Evolutionary conservation across 371 early-diverging fungal genomes (phyloP).

Genomic region (Mucor irregularis): DNA sequence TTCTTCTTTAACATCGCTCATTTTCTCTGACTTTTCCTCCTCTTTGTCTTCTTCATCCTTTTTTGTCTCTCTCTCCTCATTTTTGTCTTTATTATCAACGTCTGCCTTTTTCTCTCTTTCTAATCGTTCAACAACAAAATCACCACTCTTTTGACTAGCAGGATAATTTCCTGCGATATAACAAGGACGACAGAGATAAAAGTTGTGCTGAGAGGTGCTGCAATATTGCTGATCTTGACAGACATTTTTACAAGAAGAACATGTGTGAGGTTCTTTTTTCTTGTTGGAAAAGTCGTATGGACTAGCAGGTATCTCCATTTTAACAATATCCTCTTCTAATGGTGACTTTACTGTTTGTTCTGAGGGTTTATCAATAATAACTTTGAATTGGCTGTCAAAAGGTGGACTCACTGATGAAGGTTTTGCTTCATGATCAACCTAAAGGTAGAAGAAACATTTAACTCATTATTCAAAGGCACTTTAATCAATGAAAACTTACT

Average conservation of each 20-base stretch:
- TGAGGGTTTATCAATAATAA: slow-evolving; percentile 22
- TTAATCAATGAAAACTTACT: slow-evolving; percentile 41
- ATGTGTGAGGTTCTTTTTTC: slow-evolving; percentile 14
- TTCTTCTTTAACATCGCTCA: slow-evolving; percentile 28
- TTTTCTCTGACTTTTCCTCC: slow-evolving; percentile 44
- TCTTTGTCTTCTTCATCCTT: slow-evolving; percentile 7
- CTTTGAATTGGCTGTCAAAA: slow-evolving; percentile 89
- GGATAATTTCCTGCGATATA: slow-evolving; percentile 45
- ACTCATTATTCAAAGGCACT: background rate
- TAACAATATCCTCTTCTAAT: background rate
- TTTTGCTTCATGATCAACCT: slow-evolving; percentile 88
- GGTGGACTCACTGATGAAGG: slow-evolving; percentile 86
- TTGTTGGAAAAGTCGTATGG: background rate
- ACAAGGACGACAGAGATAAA: slow-evolving; percentile 23
- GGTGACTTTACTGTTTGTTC: background rate
- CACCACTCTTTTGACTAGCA: slow-evolving; percentile 36
- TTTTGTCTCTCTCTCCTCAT: slow-evolving; percentile 31
- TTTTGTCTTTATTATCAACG: slow-evolving; percentile 30
- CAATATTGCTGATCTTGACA: slow-evolving; percentile 15
- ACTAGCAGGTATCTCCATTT: background rate
- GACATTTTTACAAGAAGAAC: slow-evolving; percentile 6
- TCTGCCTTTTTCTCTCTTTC: slow-evolving; percentile 8
- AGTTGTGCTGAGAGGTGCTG: slow-evolving; percentile 3
- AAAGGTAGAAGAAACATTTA: background rate
- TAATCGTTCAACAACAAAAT: slow-evolving; percentile 13